Conservation (phyloP, 352 stramenopile species). For the Phytophthora pini region DNA sequence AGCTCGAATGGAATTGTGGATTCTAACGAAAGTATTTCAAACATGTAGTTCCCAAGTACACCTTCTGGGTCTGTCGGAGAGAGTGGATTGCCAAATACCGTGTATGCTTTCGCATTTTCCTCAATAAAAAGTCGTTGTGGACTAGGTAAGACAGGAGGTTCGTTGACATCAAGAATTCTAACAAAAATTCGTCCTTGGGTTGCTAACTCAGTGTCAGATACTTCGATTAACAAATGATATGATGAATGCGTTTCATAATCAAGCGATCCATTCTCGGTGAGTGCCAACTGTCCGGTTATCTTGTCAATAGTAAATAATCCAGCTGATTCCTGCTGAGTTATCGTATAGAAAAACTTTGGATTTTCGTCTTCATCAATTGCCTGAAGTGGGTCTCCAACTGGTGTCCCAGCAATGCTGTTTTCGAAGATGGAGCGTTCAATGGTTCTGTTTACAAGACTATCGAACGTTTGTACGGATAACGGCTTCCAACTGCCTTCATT, state of each 20-base stretch:
- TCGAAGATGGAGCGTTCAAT: constrained; percentile 24
- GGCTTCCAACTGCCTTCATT: constrained; percentile 13
- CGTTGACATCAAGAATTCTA: constrained; percentile 28
- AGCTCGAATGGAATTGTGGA: constrained; percentile 16
- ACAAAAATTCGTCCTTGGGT: constrained; percentile 18
- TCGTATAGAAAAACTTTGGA: constrained; percentile 18
- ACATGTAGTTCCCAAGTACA: constrained; percentile 4
- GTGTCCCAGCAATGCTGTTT: constrained; percentile 21
- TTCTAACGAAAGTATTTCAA: constrained; percentile 9
- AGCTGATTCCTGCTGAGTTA: constrained; percentile 19
- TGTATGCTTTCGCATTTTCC: constrained; percentile 25
- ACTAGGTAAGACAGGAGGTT: constrained; percentile 22
- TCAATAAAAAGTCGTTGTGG: constrained; percentile 24
- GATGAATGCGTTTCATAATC: constrained; percentile 24
- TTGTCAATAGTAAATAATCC: constrained; percentile 25
- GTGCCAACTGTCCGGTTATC: constrained; percentile 18
- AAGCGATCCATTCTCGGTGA: constrained; percentile 6
- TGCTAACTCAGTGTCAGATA: constrained; percentile 17
- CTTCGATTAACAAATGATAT: constrained; percentile 20
- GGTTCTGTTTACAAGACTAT: not conserved
- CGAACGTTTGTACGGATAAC: constrained; percentile 19
- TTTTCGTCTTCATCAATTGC: constrained; percentile 29
- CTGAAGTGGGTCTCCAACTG: constrained; percentile 15
- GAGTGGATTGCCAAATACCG: constrained; percentile 17
- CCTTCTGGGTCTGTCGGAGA: constrained; percentile 30